These are phyloP conservation scores for Vanrija humicola DNA, from an alignment of 1,284 basidiomycete genomes.

Conservation along the genomic window DNA sequence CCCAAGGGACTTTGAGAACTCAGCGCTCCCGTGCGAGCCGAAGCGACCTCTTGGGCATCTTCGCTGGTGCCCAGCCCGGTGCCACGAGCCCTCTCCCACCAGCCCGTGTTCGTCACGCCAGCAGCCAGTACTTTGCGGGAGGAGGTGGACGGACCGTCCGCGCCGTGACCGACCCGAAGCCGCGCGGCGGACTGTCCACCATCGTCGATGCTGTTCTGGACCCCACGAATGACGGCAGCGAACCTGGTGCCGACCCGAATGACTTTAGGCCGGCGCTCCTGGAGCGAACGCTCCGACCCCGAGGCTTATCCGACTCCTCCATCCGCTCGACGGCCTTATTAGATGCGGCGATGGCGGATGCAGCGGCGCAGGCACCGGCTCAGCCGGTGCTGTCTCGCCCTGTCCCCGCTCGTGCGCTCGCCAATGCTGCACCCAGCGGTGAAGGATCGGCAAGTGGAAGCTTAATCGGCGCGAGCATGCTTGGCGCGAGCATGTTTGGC, in stretches of 20 bases:
- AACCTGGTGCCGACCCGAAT: slow-evolving; percentile 28
- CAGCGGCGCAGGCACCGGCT: too few relatives aligned
- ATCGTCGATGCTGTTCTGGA: slow-evolving; percentile 76
- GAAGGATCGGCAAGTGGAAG: too few relatives aligned
- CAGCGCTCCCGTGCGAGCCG: slow-evolving; percentile 30
- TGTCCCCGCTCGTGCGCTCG: too few relatives aligned
- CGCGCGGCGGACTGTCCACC: slow-evolving; percentile 53
- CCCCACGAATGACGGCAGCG: slow-evolving; percentile 41
- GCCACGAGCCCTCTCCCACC: slow-evolving; percentile 46
- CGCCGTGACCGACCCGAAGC: not conserved
- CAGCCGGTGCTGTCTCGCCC: too few relatives aligned
- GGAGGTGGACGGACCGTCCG: slow-evolving; percentile 18
- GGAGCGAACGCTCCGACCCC: slow-evolving; percentile 66
- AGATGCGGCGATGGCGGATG: too few relatives aligned
- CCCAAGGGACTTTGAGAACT: not conserved
- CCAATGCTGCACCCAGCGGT: too few relatives aligned
- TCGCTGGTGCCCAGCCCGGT: slow-evolving; percentile 65
- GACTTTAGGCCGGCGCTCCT: slow-evolving; percentile 51
- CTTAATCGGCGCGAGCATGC: too few relatives aligned
- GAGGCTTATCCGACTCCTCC: slow-evolving; percentile 83
- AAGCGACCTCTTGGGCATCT: slow-evolving; percentile 60
- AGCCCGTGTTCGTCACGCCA: slow-evolving; percentile 27
- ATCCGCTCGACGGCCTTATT: slow-evolving; percentile 73
- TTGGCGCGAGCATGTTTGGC: too few relatives aligned
- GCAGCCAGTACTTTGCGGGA: slow-evolving; percentile 28